Conservation (phyloP, 1,284 basidiomycete species). For the Rhodotorula sp. region DNA sequence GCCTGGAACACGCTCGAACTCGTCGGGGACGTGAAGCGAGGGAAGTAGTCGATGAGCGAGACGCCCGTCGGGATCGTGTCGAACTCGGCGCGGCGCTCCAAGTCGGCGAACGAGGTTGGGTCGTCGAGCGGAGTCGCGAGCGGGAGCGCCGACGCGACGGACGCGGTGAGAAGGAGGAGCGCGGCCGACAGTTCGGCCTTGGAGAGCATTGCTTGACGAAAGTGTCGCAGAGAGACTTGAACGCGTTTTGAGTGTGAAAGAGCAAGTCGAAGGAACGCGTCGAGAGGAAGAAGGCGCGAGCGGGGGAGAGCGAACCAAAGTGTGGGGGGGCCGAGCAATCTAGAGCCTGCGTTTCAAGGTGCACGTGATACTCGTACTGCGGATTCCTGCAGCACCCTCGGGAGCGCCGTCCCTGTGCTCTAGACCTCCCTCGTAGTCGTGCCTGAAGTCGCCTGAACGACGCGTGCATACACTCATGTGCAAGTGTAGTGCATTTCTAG, state of each 20-base stretch:
- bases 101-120: not conserved
- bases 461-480: no score
- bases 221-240: not conserved
- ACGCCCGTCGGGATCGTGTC: not conserved
- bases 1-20: constrained; percentile 5
- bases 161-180: not conserved
- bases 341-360: not conserved
- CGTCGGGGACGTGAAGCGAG: not conserved
- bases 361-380: not conserved
- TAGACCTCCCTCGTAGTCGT: not conserved
- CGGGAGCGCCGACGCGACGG: not conserved
- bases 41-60: constrained; percentile 21
- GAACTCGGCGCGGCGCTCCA: not conserved
- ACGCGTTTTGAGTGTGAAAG: not conserved
- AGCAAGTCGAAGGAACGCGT: not conserved
- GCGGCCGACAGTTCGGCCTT: not conserved
- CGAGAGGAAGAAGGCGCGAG: not conserved
- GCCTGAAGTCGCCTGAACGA: no score
- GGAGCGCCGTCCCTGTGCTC: not conserved
- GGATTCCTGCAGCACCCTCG: not conserved
- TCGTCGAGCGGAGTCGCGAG: constrained; percentile 1
- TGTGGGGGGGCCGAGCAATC: not conserved
- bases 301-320: not conserved
- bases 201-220: not conserved
- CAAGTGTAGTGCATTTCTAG: no score